Conservation (phyloP, 192 early-diverging fungal genomes). For the Umbelopsis isabellina region DNA sequence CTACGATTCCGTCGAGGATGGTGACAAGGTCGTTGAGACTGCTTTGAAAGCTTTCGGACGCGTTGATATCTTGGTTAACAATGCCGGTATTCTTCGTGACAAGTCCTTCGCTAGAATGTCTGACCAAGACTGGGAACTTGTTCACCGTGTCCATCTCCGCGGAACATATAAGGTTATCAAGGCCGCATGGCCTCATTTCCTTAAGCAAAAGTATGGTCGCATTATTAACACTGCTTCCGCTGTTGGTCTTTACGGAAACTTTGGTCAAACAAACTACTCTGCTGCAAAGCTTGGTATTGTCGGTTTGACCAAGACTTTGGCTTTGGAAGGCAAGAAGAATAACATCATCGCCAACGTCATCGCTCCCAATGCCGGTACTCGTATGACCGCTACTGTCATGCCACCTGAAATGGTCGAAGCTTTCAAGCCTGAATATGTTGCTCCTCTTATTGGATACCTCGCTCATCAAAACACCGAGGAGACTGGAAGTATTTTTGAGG, state of each 20-base stretch:
- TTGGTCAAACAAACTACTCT: slow-evolving; percentile 62
- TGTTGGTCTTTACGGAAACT: slow-evolving; percentile 94
- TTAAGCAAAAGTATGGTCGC: slow-evolving; percentile 93
- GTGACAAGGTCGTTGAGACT: slow-evolving; percentile 90
- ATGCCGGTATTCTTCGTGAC: slow-evolving; percentile 97
- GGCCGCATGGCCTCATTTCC: slow-evolving; percentile 95
- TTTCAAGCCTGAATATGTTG: slow-evolving; percentile 96
- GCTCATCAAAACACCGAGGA: slow-evolving; percentile 78
- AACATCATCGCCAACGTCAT: slow-evolving; percentile 95
- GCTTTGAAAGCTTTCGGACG: slow-evolving; percentile 85
- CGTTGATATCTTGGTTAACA: slow-evolving; percentile 90
- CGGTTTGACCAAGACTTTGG: slow-evolving; percentile 90
- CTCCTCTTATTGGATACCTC: slow-evolving; percentile 91
- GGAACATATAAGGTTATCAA: slow-evolving; percentile 92
- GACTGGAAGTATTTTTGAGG: slow-evolving; percentile 92
- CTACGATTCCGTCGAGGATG: slow-evolving; percentile 96
- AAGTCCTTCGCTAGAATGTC: slow-evolving; percentile 91
- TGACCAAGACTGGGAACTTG: slow-evolving; percentile 93
- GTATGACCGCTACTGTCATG: slow-evolving; percentile 97
- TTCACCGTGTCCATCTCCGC: slow-evolving; percentile 87
- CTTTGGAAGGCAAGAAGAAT: slow-evolving; percentile 86
- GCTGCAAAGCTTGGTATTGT: slow-evolving; percentile 88
- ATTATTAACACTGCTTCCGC: slow-evolving; percentile 95
- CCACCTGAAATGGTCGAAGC: slow-evolving; percentile 94
- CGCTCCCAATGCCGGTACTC: slow-evolving; percentile 95